A percentile compares a stretch with the other conserved stretches of the same genome.
These are phyloP conservation scores for Neurospora sp. DNA, from an alignment of 2,329 filamentous ascomycete genomes.

Conservation along the genomic window DNA sequence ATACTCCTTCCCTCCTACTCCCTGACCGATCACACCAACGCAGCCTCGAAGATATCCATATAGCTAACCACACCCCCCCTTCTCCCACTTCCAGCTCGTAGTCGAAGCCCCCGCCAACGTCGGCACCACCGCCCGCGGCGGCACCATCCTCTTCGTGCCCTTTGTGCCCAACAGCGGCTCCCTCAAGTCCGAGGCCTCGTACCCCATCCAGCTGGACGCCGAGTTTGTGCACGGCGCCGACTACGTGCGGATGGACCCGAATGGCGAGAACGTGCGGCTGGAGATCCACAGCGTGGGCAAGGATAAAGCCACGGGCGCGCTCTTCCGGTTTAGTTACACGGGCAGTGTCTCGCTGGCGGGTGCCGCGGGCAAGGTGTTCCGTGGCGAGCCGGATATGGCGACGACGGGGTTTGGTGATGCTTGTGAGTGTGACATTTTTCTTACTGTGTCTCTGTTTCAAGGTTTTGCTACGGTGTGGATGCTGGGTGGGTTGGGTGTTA, in stretches of 20 bases:
- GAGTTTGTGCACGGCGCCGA: slow-evolving; percentile 30
- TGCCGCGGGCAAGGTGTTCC: slow-evolving; percentile 24
- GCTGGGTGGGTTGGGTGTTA: not conserved
- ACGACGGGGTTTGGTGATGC: slow-evolving; percentile 29
- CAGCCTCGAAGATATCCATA: not conserved
- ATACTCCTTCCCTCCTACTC: not conserved
- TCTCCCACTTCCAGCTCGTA: slow-evolving; percentile 14
- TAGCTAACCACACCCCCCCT: not conserved
- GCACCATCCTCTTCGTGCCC: slow-evolving; percentile 21
- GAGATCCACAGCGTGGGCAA: slow-evolving; percentile 28
- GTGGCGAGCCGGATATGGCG: slow-evolving; percentile 24
- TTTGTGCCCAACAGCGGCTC: slow-evolving; percentile 19
- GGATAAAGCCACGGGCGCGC: slow-evolving; percentile 21
- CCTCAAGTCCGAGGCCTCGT: slow-evolving; percentile 26
- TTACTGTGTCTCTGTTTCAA: not conserved
- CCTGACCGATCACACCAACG: not conserved
- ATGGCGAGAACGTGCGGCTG: slow-evolving; percentile 26
- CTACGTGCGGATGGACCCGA: slow-evolving; percentile 29
- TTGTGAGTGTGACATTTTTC: slow-evolving; percentile 20
- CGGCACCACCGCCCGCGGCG: slow-evolving; percentile 20
- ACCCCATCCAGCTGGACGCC: slow-evolving; percentile 28
- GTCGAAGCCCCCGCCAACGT: slow-evolving; percentile 20
- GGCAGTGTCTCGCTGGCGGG: slow-evolving; percentile 25
- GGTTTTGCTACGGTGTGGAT: not conserved
- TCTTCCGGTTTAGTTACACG: slow-evolving; percentile 28